These are phyloP conservation scores for Colletotrichum tropicale DNA, from an alignment of 2,329 filamentous ascomycete species.

Conservation along the genomic window DNA sequence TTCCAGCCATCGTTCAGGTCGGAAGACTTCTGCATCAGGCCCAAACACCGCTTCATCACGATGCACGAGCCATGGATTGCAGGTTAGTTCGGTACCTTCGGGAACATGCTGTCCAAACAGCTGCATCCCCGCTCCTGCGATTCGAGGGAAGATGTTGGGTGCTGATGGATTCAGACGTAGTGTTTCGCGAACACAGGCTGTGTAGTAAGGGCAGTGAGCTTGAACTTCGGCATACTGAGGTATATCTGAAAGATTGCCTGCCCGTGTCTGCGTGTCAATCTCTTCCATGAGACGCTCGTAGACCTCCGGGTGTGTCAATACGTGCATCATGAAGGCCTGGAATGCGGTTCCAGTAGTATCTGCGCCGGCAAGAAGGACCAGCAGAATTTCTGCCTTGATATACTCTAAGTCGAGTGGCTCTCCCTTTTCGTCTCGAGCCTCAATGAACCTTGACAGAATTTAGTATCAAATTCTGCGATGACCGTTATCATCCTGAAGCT, in stretches of 20 bases:
- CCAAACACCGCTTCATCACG: slow-evolving; percentile 45
- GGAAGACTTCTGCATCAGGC: slow-evolving; percentile 46
- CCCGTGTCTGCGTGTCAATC: slow-evolving; percentile 42
- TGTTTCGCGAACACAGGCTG: slow-evolving; percentile 54
- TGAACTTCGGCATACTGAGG: slow-evolving; percentile 47
- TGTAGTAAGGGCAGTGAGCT: slow-evolving; percentile 48
- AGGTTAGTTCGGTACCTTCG: slow-evolving; percentile 46
- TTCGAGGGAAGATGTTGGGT: slow-evolving; percentile 54
- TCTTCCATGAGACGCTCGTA: slow-evolving; percentile 52
- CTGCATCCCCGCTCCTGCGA: slow-evolving; percentile 35
- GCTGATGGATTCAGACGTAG: slow-evolving; percentile 55
- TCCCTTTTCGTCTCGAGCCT: slow-evolving; percentile 47
- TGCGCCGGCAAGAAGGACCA: slow-evolving; percentile 55
- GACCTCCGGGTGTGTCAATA: slow-evolving; percentile 40
- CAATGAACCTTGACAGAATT: slow-evolving; percentile 39
- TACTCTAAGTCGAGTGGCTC: slow-evolving; percentile 52
- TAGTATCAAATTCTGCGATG: not conserved
- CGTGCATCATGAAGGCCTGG: slow-evolving; percentile 48
- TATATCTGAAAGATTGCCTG: slow-evolving; percentile 33
- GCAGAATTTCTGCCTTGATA: slow-evolving; percentile 57
- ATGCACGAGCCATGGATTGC: slow-evolving; percentile 36
- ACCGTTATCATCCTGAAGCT: not conserved
- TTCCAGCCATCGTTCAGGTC: slow-evolving; percentile 54
- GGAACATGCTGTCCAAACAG: slow-evolving; percentile 36
- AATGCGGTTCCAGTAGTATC: slow-evolving; percentile 58